phyloP scores from a whole-genome alignment of 2,329 filamentous ascomycete genomes.

The Zasmidium cellare region DNA sequence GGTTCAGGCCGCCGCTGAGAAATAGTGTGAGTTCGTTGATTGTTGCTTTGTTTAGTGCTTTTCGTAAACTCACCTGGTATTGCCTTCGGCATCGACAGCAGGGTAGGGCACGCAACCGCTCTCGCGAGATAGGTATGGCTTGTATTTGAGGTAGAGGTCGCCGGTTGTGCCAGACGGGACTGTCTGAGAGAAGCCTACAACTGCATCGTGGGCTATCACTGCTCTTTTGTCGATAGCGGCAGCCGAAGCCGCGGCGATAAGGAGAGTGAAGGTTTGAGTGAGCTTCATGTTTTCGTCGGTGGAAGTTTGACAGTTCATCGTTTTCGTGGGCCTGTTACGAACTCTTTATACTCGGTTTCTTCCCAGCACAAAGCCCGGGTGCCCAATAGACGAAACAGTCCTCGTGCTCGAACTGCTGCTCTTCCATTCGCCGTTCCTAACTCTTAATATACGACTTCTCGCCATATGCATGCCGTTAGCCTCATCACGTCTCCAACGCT shows the following conservation, averaged over 20 bases:
- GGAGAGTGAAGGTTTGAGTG: not conserved
- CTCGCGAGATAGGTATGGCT: slow-evolving; percentile 56
- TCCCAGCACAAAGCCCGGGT: no score
- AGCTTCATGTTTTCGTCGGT: not conserved
- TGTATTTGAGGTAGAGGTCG: slow-evolving; percentile 55
- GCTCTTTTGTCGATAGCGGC: slow-evolving; percentile 38
- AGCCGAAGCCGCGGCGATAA: slow-evolving; percentile 5
- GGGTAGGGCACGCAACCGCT: slow-evolving; percentile 65
- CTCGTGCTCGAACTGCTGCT: no score
- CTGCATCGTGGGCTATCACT: slow-evolving; percentile 45
- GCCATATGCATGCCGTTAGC: no score
- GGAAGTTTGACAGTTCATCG: not conserved
- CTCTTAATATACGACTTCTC: no score
- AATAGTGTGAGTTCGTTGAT: slow-evolving; percentile 14
- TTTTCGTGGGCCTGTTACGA: not conserved
- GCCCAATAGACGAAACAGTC: no score
- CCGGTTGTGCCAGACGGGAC: slow-evolving; percentile 52
- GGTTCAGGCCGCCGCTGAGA: slow-evolving; percentile 45
- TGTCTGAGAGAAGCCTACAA: slow-evolving; percentile 57
- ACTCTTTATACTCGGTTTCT: not conserved
- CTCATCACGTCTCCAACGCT: no score
- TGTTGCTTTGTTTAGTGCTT: not conserved
- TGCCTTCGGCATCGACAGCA: slow-evolving; percentile 58
- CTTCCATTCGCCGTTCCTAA: no score
- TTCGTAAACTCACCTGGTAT: slow-evolving; percentile 53